Conservation (phyloP, 179 eudicot species). For the Monotropa hypopitys region DNA sequence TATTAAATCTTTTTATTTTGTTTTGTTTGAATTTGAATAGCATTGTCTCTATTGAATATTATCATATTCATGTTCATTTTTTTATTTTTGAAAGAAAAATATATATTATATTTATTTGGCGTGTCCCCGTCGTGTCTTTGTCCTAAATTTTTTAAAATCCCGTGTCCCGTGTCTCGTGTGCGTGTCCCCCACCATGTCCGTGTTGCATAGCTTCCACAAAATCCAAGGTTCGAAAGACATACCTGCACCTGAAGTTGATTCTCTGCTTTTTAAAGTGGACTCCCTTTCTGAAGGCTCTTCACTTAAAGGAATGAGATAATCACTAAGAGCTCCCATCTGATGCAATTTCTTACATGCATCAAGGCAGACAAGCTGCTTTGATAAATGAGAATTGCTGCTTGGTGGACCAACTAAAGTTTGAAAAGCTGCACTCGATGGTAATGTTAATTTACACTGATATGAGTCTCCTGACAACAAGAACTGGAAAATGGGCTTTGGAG, state of each 20-base stretch:
- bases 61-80: too few species aligned
- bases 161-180: too few species aligned
- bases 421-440: conserved; percentile 48
- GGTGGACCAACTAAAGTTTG: conserved; percentile 37
- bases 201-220: neutral
- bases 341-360: conserved; percentile 57
- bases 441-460: conserved; percentile 29
- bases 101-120: too few species aligned
- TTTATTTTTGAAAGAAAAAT: too few species aligned
- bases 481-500: conserved; percentile 35
- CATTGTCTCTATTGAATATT: too few species aligned
- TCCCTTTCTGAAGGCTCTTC: conserved; percentile 27
- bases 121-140: too few species aligned
- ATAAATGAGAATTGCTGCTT: conserved; percentile 18
- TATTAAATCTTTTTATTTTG: too few species aligned
- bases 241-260: conserved; percentile 44
- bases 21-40: too few species aligned
- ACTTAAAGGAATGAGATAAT: conserved; percentile 35
- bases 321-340: conserved; percentile 47
- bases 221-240: conserved; percentile 2
- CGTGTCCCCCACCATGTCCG: too few species aligned
- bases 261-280: conserved; percentile 15
- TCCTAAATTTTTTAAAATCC: too few species aligned
- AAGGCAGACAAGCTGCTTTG: conserved; percentile 47
- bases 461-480: conserved; percentile 23